phyloP scores from a whole-genome alignment of 2,329 filamentous ascomycete species.

The Salinomyces thailandicus region DNA sequence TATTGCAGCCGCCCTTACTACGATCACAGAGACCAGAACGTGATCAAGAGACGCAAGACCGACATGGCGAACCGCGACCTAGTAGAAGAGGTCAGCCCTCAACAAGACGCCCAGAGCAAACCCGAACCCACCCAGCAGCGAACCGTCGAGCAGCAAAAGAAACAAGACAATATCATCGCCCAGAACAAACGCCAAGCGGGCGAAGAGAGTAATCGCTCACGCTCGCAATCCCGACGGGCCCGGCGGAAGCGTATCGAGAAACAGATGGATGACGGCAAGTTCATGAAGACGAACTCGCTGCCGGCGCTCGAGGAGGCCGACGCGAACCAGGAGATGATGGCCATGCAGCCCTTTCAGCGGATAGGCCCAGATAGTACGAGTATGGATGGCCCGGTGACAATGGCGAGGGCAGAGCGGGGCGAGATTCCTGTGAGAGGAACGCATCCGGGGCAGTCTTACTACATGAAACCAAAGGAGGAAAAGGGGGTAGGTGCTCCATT shows the following conservation, averaged over 20 bases:
- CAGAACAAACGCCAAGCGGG: conserved; percentile 22
- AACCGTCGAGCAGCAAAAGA: conserved; percentile 37
- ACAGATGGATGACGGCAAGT: conserved; percentile 37
- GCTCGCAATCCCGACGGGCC: conserved; percentile 37
- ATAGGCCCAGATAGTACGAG: conserved; percentile 46
- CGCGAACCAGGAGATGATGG: conserved; percentile 37
- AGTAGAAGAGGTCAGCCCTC: conserved; percentile 1
- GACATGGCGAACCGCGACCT: neutral
- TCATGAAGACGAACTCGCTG: conserved; percentile 41
- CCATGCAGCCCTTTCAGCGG: conserved; percentile 44
- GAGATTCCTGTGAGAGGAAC: conserved; percentile 45
- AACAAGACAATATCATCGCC: conserved; percentile 31
- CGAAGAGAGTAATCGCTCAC: conserved; percentile 34
- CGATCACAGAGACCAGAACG: too few relatives aligned
- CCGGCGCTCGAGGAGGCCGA: conserved; percentile 43
- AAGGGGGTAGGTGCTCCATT: conserved; percentile 10
- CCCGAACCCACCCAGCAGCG: conserved; percentile 24
- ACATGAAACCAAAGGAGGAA: conserved; percentile 19
- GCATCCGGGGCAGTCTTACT: conserved; percentile 41
- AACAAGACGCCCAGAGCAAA: conserved; percentile 13
- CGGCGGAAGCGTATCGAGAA: conserved; percentile 38
- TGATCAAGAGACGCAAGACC: too few relatives aligned
- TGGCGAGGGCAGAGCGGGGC: conserved; percentile 43
- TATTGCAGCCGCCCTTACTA: too few relatives aligned
- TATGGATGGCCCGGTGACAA: conserved; percentile 47